phyloP scores from a whole-genome alignment of 2,329 filamentous ascomycete species.

The Metarhizium robertsii region DNA sequence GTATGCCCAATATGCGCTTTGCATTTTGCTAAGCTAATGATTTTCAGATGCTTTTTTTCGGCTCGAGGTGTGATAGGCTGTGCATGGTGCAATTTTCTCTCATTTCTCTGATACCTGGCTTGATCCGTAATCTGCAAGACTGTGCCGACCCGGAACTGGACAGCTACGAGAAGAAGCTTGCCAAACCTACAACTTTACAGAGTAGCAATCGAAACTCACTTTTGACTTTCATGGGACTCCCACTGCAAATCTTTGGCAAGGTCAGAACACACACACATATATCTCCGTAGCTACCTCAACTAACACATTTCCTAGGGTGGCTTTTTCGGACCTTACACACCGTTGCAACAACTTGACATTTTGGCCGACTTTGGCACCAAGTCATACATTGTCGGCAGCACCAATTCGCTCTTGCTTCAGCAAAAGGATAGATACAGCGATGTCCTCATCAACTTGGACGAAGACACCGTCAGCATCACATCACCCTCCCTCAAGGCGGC shows the following conservation, averaged over 20 bases:
- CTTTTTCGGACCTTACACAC: conserved; percentile 93
- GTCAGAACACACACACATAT: conserved; percentile 28
- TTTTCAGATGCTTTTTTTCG: conserved; percentile 92
- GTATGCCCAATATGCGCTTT: conserved; percentile 35
- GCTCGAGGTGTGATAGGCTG: conserved; percentile 86
- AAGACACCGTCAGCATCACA: conserved; percentile 74
- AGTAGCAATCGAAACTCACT: conserved; percentile 89
- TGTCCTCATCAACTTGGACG: conserved; percentile 91
- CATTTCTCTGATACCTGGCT: conserved; percentile 86
- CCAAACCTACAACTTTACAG: conserved; percentile 73
- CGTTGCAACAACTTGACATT: conserved; percentile 88
- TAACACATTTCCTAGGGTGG: conserved; percentile 52
- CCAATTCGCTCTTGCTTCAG: conserved; percentile 86
- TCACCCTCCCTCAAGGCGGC: conserved; percentile 70
- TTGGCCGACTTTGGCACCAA: conserved; percentile 91
- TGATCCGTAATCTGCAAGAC: conserved; percentile 87
- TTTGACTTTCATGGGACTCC: conserved; percentile 87
- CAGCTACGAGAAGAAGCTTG: conserved; percentile 64
- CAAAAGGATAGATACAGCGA: conserved; percentile 96
- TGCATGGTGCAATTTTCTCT: conserved; percentile 99
- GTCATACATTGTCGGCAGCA: conserved; percentile 94
- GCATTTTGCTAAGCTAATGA: not conserved
- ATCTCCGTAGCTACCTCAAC: not conserved
- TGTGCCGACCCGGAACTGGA: conserved; percentile 91
- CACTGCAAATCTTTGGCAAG: conserved; percentile 91